Conservation (phyloP, 2,329 filamentous ascomycete species). For the Albophoma yamanashiensis region DNA sequence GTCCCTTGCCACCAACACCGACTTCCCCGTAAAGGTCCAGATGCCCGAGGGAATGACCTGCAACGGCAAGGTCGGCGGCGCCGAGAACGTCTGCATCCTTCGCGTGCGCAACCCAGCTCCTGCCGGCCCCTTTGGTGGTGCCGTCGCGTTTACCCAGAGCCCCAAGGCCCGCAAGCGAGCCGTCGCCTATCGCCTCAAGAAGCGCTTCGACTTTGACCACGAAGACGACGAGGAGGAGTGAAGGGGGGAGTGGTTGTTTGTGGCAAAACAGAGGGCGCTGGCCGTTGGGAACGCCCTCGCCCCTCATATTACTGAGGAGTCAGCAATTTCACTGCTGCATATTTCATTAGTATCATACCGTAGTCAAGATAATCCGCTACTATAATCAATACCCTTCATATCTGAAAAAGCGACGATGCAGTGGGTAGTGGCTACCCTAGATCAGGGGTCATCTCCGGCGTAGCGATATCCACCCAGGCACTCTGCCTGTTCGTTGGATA, state of each 20-base stretch:
- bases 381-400: too few relatives aligned
- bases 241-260: too few relatives aligned
- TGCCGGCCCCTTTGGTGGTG: constrained; percentile 57
- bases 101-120: constrained; percentile 50
- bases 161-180: constrained; percentile 48
- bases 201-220: constrained; percentile 23
- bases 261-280: not conserved
- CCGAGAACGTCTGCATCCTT: constrained; percentile 54
- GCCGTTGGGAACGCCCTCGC: not conserved
- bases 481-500: constrained; percentile 1
- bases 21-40: constrained; percentile 54
- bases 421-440: too few relatives aligned
- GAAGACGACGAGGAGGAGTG: too few relatives aligned
- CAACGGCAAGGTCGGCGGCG: constrained; percentile 46
- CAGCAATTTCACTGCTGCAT: too few relatives aligned
- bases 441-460: not conserved
- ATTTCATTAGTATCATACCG: too few relatives aligned
- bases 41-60: constrained; percentile 64
- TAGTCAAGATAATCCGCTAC: too few relatives aligned
- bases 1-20: constrained; percentile 47
- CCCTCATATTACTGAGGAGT: too few relatives aligned
- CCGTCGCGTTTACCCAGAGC: constrained; percentile 53
- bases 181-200: constrained; percentile 38
- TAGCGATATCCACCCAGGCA: constrained; percentile 4
- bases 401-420: too few relatives aligned